Conservation (phyloP, 495 filamentous ascomycete genomes). For the Recurvomyces mirabilis region DNA sequence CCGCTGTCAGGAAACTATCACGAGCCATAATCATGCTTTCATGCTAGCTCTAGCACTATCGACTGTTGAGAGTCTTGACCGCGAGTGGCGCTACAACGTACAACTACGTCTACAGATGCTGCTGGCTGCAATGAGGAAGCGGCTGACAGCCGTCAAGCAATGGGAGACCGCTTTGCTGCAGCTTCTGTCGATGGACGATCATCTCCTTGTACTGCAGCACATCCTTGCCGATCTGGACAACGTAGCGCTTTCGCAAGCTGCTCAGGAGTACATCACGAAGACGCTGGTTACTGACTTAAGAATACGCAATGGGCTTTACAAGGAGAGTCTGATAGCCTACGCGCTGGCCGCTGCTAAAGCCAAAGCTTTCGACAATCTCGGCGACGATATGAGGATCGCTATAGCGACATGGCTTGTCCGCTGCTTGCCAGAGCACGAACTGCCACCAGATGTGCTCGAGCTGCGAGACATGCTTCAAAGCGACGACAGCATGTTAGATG, state of each 20-base stretch:
- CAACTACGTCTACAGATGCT: conserved; percentile 1
- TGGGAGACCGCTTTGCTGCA: neutral
- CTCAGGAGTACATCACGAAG: conserved; percentile 1
- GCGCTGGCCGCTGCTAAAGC: neutral
- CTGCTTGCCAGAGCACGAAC: neutral
- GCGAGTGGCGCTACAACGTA: conserved; percentile 2
- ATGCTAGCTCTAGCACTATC: conserved; percentile 16
- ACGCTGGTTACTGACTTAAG: neutral
- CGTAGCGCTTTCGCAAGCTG: neutral
- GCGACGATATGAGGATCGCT: conserved; percentile 14
- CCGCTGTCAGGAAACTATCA: conserved; percentile 22
- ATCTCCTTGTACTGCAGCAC: neutral
- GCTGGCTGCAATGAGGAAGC: neutral
- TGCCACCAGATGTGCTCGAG: conserved; percentile 2
- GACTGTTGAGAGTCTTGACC: neutral
- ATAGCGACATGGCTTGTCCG: conserved; percentile 2
- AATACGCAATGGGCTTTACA: neutral
- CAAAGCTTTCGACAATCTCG: conserved; percentile 2
- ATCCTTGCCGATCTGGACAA: neutral
- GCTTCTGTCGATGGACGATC: neutral
- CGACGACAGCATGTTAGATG: conserved; percentile 14
- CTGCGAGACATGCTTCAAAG: conserved; percentile 6
- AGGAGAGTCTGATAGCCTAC: neutral
- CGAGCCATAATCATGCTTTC: conserved; percentile 18
- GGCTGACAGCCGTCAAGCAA: conserved; percentile 5